Evolutionary conservation across 805 yeast genomes (phyloP).

Genomic region (Ogataea philodendri): DNA sequence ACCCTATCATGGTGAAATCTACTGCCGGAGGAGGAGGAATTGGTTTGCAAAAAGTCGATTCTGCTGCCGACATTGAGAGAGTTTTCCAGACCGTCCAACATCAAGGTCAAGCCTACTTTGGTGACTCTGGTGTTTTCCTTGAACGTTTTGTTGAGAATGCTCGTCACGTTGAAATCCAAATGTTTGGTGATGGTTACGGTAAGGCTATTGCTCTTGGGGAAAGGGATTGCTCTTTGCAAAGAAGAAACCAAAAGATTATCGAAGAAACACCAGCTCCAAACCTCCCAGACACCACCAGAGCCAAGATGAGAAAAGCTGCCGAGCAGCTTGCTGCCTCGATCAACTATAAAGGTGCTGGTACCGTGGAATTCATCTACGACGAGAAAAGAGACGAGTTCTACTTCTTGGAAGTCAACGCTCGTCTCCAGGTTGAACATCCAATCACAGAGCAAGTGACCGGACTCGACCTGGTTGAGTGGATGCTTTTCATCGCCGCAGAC

Average conservation of each 20-base stretch:
- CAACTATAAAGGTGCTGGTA: conserved; percentile 95
- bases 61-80: conserved; percentile 72
- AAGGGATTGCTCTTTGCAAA: conserved; percentile 95
- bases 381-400: conserved; percentile 83
- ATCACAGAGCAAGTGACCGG: conserved; percentile 96
- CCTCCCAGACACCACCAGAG: conserved; percentile 76
- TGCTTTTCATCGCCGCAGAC: conserved; percentile 89
- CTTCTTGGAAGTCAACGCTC: conserved; percentile 93
- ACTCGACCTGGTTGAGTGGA: conserved; percentile 94
- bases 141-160: conserved; percentile 95
- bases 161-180: conserved; percentile 94
- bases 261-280: conserved; percentile 99
- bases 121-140: conserved; percentile 92
- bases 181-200: conserved; percentile 95
- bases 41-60: conserved; percentile 91
- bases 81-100: conserved; percentile 90
- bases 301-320: conserved; percentile 75
- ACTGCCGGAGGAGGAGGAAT: conserved; percentile 99
- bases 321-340: conserved; percentile 77
- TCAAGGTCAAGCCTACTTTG: conserved; percentile 90
- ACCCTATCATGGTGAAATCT: conserved; percentile 94
- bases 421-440: conserved; percentile 97
- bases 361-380: conserved; percentile 94
- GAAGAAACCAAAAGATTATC: conserved; percentile 93
- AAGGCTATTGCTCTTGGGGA: conserved; percentile 93